These are phyloP conservation scores for Iris macrosiphon DNA, from an alignment of 106 monocot species.

Conservation along the genomic window DNA sequence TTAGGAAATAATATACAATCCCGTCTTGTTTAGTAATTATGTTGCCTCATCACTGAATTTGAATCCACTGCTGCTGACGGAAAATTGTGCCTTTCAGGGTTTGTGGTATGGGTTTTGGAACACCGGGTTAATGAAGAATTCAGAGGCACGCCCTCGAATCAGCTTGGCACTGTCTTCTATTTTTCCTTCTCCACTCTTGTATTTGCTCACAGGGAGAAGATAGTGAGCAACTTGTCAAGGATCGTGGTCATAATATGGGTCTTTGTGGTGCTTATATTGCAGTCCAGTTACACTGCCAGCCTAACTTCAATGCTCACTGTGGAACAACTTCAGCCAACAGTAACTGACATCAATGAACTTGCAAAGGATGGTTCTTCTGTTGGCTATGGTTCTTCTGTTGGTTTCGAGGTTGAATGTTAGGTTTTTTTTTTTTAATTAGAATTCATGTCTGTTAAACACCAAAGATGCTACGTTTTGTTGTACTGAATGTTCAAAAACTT, in stretches of 20 bases:
- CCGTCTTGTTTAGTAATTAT: no score
- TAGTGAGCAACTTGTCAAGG: constrained; percentile 49
- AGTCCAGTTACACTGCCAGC: constrained; percentile 77
- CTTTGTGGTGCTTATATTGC: constrained; percentile 70
- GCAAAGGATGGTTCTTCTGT: constrained; percentile 28
- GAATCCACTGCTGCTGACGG: no score
- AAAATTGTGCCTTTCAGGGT: no score
- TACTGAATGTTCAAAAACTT: no score
- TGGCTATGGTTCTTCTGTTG: no score
- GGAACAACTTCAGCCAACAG: constrained; percentile 52
- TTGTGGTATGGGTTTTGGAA: constrained; percentile 45
- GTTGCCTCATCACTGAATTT: no score
- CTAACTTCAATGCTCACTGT: constrained; percentile 71
- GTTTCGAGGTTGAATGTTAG: no score
- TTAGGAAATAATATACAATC: no score
- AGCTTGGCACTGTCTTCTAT: constrained; percentile 45
- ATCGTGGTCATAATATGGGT: constrained; percentile 70
- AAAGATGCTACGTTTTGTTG: no score
- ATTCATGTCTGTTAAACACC: no score
- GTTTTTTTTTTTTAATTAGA: no score
- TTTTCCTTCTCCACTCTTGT: constrained; percentile 54
- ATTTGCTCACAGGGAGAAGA: constrained; percentile 44
- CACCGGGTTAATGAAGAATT: constrained; percentile 45
- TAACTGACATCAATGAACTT: constrained; percentile 38
- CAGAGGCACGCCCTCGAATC: constrained; percentile 21